phyloP scores from a whole-genome alignment of 352 stramenopile species.

The Sclerospora graminicola region DNA sequence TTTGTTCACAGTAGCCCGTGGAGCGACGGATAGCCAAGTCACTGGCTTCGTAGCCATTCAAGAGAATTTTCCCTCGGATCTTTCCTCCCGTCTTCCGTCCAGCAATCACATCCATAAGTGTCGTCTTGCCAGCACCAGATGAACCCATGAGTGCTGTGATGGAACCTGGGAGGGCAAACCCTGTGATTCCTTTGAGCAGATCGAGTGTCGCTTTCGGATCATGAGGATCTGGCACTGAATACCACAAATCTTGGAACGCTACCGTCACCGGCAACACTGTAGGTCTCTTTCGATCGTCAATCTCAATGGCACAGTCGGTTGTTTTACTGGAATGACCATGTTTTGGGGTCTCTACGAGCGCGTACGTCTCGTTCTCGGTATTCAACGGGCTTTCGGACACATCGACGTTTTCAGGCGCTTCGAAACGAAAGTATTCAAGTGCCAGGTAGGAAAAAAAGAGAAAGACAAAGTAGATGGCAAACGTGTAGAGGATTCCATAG shows the following conservation, averaged over 20 bases:
- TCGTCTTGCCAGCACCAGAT: conserved; percentile 1
- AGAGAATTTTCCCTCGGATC: not conserved
- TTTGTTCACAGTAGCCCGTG: conserved; percentile 24
- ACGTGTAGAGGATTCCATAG: not conserved
- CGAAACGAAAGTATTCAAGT: not conserved
- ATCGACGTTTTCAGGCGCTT: not conserved
- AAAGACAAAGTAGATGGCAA: not conserved
- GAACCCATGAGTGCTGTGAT: not conserved
- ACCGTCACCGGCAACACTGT: not conserved
- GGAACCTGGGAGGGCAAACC: not conserved
- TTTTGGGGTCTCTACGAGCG: not conserved
- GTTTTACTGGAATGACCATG: not conserved
- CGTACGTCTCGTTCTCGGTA: not conserved
- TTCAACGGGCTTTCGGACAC: not conserved
- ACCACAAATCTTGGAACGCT: not conserved
- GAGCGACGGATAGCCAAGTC: conserved; percentile 1
- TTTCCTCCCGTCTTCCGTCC: not conserved
- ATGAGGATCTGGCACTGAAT: not conserved
- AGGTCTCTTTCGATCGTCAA: not conserved
- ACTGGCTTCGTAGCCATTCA: not conserved
- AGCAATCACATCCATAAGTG: not conserved
- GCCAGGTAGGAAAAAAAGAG: not conserved
- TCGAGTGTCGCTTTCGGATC: not conserved
- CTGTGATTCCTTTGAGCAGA: not conserved
- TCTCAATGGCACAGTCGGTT: not conserved